phyloP scores from a whole-genome alignment of 306 rosid species.

The Dalbergia cochinchinensis region DNA sequence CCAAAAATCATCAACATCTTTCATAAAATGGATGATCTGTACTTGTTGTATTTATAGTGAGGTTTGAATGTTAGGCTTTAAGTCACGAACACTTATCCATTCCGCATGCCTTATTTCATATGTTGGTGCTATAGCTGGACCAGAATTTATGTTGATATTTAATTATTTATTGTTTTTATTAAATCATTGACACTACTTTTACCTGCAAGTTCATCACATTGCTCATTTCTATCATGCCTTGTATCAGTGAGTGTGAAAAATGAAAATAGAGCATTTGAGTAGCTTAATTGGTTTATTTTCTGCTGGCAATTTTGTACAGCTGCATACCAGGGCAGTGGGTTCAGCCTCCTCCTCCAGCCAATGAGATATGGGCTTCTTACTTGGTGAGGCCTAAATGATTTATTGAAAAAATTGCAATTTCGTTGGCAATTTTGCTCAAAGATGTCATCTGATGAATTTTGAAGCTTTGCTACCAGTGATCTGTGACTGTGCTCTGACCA shows the following conservation, averaged over 20 bases:
- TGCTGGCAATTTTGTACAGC: conserved; percentile 57
- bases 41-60: background rate
- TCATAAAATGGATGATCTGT: conserved; percentile 14
- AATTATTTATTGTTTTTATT: background rate
- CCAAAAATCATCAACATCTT: conserved; percentile 18
- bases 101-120: background rate
- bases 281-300: background rate
- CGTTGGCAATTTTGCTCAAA: conserved; percentile 7
- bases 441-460: background rate
- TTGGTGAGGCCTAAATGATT: conserved; percentile 69
- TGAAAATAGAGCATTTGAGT: background rate
- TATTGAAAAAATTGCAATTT: conserved; percentile 5
- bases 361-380: conserved; percentile 90
- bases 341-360: conserved; percentile 90
- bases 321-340: conserved; percentile 93
- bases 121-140: background rate
- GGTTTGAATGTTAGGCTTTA: too few species aligned
- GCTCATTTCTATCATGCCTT: background rate
- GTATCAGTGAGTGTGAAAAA: conserved; percentile 3
- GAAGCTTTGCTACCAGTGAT: conserved; percentile 1
- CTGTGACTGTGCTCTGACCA: conserved; percentile 1
- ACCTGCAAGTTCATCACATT: conserved; percentile 20
- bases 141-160: background rate
- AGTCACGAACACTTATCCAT: background rate
- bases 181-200: conserved; percentile 14